Evolutionary conservation across 2,329 filamentous ascomycete species (phyloP).

Genomic region (Colletotrichum sp.): DNA sequence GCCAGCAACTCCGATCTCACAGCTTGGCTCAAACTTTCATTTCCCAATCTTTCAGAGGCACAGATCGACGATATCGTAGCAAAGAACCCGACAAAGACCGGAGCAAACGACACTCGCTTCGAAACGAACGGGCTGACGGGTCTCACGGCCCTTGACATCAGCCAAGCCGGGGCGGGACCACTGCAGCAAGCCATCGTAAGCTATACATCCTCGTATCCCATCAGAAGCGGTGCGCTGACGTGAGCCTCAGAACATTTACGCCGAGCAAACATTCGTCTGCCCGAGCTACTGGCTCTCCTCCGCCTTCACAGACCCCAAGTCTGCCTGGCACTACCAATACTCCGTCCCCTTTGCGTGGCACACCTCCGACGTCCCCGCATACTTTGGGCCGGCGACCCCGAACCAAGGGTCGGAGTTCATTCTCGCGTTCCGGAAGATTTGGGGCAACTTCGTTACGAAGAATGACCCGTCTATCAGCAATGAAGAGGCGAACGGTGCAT

Average conservation of each 20-base stretch:
- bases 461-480: slow-evolving; percentile 43
- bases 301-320: slow-evolving; percentile 36
- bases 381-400: slow-evolving; percentile 34
- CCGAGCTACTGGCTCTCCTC: slow-evolving; percentile 60
- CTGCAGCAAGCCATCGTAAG: slow-evolving; percentile 42
- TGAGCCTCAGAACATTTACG: slow-evolving; percentile 55
- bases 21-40: slow-evolving; percentile 35
- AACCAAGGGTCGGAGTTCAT: slow-evolving; percentile 30
- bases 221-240: background rate
- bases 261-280: slow-evolving; percentile 60
- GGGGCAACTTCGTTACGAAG: slow-evolving; percentile 50
- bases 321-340: slow-evolving; percentile 54
- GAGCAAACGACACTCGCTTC: slow-evolving; percentile 16
- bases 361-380: slow-evolving; percentile 39
- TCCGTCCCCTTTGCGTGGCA: slow-evolving; percentile 45
- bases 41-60: slow-evolving; percentile 23
- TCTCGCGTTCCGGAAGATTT: slow-evolving; percentile 44
- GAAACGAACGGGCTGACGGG: slow-evolving; percentile 7
- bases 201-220: background rate
- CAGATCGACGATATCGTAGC: slow-evolving; percentile 43
- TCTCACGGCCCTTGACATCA: slow-evolving; percentile 38
- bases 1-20: slow-evolving; percentile 42
- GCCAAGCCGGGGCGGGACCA: slow-evolving; percentile 53
- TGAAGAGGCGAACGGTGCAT: slow-evolving; percentile 29
- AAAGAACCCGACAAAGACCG: slow-evolving; percentile 28